Base-by-base conservation (phyloP, 1,139 yeast species). In the Zygosaccharomyces pseudobailii region DNA sequence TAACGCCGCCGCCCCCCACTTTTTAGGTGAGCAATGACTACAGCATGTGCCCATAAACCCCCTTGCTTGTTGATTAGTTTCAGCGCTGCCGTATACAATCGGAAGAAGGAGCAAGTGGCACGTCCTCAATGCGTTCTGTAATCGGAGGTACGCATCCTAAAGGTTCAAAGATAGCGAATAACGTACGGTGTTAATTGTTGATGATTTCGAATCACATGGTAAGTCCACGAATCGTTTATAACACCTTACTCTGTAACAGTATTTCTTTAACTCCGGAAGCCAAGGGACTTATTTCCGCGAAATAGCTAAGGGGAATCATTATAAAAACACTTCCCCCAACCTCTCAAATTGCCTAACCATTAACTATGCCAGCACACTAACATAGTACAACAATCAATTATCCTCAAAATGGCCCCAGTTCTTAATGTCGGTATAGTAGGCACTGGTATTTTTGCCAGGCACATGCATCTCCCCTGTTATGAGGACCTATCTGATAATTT, bases 391-490 rank as follows among this genome's bases (percentile, higher is more conserved):
- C 32, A 28, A 28, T 6, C 32, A 28, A 28, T 7, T 8, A 6
- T n/a, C 13, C 19, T 5, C 13, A 36, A 5, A 17, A 46, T 46
- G 49, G 40, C 47, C 23, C 46, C 49, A 30, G 19, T 30, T 36
- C 33, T 80, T 48, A 82, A 79, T 62, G 76, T 87, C 45, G 96
- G 94, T 47, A 71, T 88, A 47, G 80, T 88, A 48, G 96, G 96
- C 51, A 89, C 97, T 2, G 96, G 96, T 54, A 87, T 90, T 61
- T 90, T 89, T 63, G 97, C 97, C 53, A 79, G 80, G 28, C 87
- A 84, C 56, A 74, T 77, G 46, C 97, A 90, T 65, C 75, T 87
- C 55, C 97, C 97, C 39, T 79, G 87, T 27, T 70, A 85, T 50
- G 70, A 80, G 56, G 70, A 74, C 46, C 63, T 68, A 32, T 66